These are phyloP conservation scores for Fraxinus greggii DNA, from an alignment of 305 asterid genomes.

Conservation along the genomic window DNA sequence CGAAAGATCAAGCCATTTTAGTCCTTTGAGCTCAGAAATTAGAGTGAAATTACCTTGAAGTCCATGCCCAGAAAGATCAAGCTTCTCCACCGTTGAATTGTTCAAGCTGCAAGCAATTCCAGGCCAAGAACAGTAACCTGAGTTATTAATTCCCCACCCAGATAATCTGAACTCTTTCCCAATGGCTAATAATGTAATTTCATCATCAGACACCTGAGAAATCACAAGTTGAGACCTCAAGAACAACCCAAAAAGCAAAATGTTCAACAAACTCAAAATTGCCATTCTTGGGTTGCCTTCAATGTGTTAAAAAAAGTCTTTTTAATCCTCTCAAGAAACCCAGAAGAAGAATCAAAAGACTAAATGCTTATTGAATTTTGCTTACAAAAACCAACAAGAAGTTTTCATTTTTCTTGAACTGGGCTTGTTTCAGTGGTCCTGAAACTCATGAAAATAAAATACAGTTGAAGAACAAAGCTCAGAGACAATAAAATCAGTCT, in stretches of 20 bases:
- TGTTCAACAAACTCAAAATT: slow-evolving; percentile 35
- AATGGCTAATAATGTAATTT: slow-evolving; percentile 46
- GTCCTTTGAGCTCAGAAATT: slow-evolving; percentile 65
- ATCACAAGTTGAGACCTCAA: slow-evolving; percentile 46
- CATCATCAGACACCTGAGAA: slow-evolving; percentile 44
- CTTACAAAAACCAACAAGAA: slow-evolving; percentile 15
- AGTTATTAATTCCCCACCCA: slow-evolving; percentile 53
- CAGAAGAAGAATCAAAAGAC: slow-evolving; percentile 18
- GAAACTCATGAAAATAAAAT: slow-evolving; percentile 19
- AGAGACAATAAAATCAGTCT: background rate
- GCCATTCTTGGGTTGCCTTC: slow-evolving; percentile 45
- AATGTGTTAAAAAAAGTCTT: background rate
- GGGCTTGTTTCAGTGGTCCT: slow-evolving; percentile 15
- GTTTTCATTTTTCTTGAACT: slow-evolving; percentile 19
- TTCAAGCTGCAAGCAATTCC: slow-evolving; percentile 74
- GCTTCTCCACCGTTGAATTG: slow-evolving; percentile 61
- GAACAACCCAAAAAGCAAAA: slow-evolving; percentile 49
- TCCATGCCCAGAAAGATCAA: slow-evolving; percentile 62
- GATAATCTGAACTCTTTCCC: slow-evolving; percentile 56
- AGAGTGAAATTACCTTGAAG: slow-evolving; percentile 80
- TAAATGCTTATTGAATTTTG: slow-evolving; percentile 18
- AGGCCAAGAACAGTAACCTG: slow-evolving; percentile 68
- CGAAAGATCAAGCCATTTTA: slow-evolving; percentile 85
- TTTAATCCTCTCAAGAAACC: slow-evolving; percentile 13
- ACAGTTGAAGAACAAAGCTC: slow-evolving; percentile 4